Conservation (phyloP, 352 stramenopile species). For the Peronospora farinosa region DNA sequence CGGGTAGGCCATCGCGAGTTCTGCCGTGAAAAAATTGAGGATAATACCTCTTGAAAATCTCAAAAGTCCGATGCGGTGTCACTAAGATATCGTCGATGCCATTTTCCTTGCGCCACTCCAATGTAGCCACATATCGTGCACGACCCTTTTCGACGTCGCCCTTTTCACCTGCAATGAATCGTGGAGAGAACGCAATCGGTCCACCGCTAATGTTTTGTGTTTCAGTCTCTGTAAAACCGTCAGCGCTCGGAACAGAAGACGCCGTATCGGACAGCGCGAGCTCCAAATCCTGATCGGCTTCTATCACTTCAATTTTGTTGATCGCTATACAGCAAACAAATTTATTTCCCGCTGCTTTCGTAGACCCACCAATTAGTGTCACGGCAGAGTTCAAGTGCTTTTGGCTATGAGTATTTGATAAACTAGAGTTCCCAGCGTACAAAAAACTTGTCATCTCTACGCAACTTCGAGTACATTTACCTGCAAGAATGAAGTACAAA, state of each 20-base stretch:
- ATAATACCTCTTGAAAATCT: constrained; percentile 89
- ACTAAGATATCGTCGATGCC: constrained; percentile 85
- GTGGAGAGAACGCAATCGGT: constrained; percentile 63
- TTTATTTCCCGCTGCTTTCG: constrained; percentile 25
- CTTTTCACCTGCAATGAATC: constrained; percentile 82
- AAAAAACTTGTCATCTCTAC: constrained; percentile 9
- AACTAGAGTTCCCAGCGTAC: constrained; percentile 11
- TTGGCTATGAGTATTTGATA: constrained; percentile 28
- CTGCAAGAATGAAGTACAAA: neutral
- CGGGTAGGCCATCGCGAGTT: constrained; percentile 61
- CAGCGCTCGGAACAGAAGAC: constrained; percentile 17
- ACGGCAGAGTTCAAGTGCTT: constrained; percentile 17
- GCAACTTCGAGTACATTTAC: neutral
- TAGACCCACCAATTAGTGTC: constrained; percentile 13
- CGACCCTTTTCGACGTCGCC: constrained; percentile 75
- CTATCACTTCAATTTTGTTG: constrained; percentile 59
- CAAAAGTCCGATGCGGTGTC: constrained; percentile 69
- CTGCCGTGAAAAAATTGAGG: constrained; percentile 87
- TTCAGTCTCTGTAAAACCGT: constrained; percentile 14
- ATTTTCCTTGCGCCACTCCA: constrained; percentile 85
- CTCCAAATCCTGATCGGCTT: constrained; percentile 48
- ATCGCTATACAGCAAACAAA: constrained; percentile 50
- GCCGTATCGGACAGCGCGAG: constrained; percentile 15
- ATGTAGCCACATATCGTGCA: constrained; percentile 62
- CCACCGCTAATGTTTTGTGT: constrained; percentile 41